A percentile compares a stretch with the other conserved stretches of the same genome.
Evolutionary conservation across 2,329 filamentous ascomycete genomes (phyloP).

Genomic region (Diaporthe ampelina): DNA sequence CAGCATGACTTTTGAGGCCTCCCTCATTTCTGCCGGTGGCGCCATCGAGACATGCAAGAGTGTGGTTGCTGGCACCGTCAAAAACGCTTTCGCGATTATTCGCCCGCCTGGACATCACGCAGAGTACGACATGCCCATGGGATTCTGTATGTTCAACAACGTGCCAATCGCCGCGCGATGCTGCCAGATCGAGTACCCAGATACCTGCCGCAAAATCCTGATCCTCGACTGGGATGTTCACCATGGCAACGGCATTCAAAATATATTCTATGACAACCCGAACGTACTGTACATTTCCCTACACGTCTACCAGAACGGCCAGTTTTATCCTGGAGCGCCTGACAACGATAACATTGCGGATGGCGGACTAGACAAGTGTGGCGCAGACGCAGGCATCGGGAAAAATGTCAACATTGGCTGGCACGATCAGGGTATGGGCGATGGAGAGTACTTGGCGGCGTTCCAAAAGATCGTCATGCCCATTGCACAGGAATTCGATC

Average conservation of each 20-base stretch:
- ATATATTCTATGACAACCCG: conserved; percentile 94
- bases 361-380: conserved; percentile 72
- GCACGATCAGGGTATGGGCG: conserved; percentile 85
- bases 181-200: conserved; percentile 85
- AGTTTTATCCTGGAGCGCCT: conserved; percentile 84
- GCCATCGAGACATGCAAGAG: conserved; percentile 96
- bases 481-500: conserved; percentile 92
- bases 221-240: conserved; percentile 93
- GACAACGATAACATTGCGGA: conserved; percentile 70
- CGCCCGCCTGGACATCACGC: conserved; percentile 96
- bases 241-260: conserved; percentile 92
- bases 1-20: conserved; percentile 83
- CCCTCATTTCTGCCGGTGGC: conserved; percentile 87
- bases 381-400: conserved; percentile 67
- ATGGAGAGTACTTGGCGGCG: conserved; percentile 96
- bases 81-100: conserved; percentile 96
- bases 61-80: conserved; percentile 86
- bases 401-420: conserved; percentile 78
- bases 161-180: conserved; percentile 92
- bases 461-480: conserved; percentile 98
- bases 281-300: conserved; percentile 97
- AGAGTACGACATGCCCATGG: conserved; percentile 87
- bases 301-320: conserved; percentile 87
- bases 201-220: conserved; percentile 87
- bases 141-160: conserved; percentile 98